A percentile compares a stretch with the other conserved stretches of the same genome.
phyloP scores from a whole-genome alignment of 1,139 yeast genomes.

The Pichia sp. region DNA sequence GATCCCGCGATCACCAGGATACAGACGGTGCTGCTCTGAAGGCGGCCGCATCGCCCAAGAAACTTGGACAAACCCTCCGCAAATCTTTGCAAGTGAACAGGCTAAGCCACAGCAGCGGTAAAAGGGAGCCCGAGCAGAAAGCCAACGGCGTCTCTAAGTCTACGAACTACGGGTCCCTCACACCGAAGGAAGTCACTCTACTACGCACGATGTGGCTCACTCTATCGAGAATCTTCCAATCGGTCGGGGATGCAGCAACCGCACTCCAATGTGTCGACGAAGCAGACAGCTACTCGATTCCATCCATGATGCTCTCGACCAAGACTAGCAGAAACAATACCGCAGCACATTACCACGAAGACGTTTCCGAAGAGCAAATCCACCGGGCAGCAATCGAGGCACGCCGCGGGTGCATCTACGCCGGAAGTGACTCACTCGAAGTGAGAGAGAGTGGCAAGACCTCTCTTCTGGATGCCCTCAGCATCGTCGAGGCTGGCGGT shows the following conservation, averaged over 20 bases:
- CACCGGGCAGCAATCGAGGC: neutral
- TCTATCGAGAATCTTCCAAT: slow-evolving; percentile 62
- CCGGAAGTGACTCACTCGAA: neutral
- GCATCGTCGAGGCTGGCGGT: slow-evolving; percentile 1
- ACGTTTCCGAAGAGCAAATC: neutral
- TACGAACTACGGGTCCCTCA: neutral
- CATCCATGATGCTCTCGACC: slow-evolving; percentile 1
- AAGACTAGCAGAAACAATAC: neutral
- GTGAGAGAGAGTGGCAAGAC: neutral
- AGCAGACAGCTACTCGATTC: slow-evolving; percentile 39
- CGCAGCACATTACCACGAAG: neutral
- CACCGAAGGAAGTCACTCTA: slow-evolving; percentile 40
- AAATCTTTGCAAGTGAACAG: slow-evolving; percentile 6
- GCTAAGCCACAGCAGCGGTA: neutral
- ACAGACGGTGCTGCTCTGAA: neutral
- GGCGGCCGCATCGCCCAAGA: neutral
- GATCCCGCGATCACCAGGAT: neutral
- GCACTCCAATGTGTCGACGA: slow-evolving; percentile 72
- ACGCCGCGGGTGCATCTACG: slow-evolving; percentile 7
- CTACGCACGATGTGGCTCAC: slow-evolving; percentile 53
- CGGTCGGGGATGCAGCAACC: slow-evolving; percentile 52
- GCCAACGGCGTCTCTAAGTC: neutral
- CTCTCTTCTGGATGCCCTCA: neutral
- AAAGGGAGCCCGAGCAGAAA: neutral
- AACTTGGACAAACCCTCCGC: slow-evolving; percentile 4